These are phyloP conservation scores for Gigaspora rosea DNA, from an alignment of 192 early-diverging fungal species.

Conservation along the genomic window DNA sequence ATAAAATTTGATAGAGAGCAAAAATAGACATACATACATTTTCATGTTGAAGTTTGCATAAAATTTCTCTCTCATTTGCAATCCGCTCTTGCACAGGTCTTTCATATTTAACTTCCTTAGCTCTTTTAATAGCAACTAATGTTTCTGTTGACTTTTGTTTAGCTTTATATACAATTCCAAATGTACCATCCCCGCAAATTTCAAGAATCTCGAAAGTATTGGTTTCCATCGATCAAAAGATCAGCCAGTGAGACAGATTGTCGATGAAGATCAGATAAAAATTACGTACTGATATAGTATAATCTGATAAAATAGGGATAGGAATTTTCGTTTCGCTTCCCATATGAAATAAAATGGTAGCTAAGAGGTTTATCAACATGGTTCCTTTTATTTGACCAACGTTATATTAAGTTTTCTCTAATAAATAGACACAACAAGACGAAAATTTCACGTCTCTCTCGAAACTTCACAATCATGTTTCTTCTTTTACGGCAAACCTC, in stretches of 20 bases:
- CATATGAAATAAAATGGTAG: no score
- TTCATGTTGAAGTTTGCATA: conserved; percentile 14
- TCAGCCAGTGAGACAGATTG: no score
- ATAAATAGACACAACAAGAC: conserved; percentile 2
- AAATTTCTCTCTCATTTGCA: conserved; percentile 1
- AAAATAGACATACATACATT: conserved; percentile 18
- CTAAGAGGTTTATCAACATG: no score
- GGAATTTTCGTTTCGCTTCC: no score
- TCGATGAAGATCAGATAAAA: no score
- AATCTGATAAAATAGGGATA: no score
- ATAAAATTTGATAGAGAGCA: neutral
- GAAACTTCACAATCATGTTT: conserved; percentile 19
- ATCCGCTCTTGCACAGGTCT: conserved; percentile 12
- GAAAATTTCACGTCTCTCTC: neutral
- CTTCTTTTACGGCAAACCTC: conserved; percentile 24
- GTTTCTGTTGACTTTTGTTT: neutral
- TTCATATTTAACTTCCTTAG: conserved; percentile 3
- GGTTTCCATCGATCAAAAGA: neutral
- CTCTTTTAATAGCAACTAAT: conserved; percentile 19
- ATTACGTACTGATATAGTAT: no score
- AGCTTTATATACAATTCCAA: conserved; percentile 21
- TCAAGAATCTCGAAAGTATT: neutral
- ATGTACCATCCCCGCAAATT: conserved; percentile 14
- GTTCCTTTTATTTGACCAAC: no score
- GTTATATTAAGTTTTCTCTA: neutral